Conservation (phyloP, 2,329 filamentous ascomycete species). For the Trichoderma oligosporum region DNA sequence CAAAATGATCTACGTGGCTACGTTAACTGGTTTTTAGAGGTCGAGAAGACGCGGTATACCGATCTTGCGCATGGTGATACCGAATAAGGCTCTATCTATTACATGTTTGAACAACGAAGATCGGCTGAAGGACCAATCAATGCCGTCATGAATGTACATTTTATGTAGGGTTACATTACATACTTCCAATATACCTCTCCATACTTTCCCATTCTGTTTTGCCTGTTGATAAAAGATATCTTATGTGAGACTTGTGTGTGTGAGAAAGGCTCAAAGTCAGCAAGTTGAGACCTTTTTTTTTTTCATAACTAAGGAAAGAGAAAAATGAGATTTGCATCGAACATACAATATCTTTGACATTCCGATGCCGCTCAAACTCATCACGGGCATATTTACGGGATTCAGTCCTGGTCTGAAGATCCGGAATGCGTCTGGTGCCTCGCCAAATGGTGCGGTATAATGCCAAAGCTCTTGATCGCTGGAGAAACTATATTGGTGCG, state of each 20-base stretch:
- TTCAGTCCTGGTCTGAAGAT: slow-evolving; percentile 51
- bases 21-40: neutral
- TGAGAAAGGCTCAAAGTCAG: neutral
- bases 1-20: neutral
- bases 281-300: neutral
- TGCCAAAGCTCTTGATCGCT: slow-evolving; percentile 51
- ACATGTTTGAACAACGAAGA: neutral
- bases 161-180: slow-evolving; percentile 35
- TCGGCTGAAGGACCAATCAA: neutral
- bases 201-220: slow-evolving; percentile 64
- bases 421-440: slow-evolving; percentile 49
- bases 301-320: neutral
- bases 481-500: slow-evolving; percentile 50
- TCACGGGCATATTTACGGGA: slow-evolving; percentile 54
- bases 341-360: slow-evolving; percentile 54
- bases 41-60: neutral
- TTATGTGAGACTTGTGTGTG: slow-evolving; percentile 51
- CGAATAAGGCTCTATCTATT: neutral
- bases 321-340: neutral
- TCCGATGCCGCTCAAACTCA: slow-evolving; percentile 58
- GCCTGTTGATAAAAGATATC: slow-evolving; percentile 60
- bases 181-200: slow-evolving; percentile 43
- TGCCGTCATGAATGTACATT: slow-evolving; percentile 26
- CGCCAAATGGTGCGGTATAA: slow-evolving; percentile 58
- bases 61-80: neutral